Evolutionary conservation across 495 filamentous ascomycete genomes (phyloP).

Genomic region (Neurospora sp.): DNA sequence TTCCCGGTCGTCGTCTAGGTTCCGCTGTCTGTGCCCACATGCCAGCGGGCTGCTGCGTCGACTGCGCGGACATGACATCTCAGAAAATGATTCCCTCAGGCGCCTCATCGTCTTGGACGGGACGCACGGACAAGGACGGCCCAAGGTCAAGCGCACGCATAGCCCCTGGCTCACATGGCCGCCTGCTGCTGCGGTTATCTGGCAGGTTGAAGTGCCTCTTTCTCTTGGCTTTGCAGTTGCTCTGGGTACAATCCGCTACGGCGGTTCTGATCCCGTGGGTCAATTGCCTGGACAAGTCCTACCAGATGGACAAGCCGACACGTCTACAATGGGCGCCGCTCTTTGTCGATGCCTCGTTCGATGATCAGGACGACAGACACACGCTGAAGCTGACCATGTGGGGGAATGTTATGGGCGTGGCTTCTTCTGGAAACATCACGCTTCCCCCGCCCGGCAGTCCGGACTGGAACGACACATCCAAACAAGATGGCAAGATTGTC

Average conservation of each 20-base stretch:
- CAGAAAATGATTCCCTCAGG: not conserved
- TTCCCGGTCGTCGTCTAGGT: not conserved
- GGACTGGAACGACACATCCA: slow-evolving; percentile 41
- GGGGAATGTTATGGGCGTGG: slow-evolving; percentile 74
- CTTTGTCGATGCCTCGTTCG: slow-evolving; percentile 62
- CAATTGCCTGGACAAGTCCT: slow-evolving; percentile 65
- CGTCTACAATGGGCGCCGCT: slow-evolving; percentile 73
- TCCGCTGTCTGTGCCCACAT: not conserved
- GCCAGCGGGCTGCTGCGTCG: not conserved
- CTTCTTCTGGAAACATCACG: slow-evolving; percentile 13
- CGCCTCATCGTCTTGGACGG: not conserved
- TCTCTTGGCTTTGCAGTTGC: not conserved
- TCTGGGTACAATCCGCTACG: not conserved
- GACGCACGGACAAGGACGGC: not conserved
- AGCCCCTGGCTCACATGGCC: not conserved
- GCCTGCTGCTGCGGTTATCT: not conserved
- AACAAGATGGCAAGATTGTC: slow-evolving; percentile 67
- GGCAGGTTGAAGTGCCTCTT: not conserved
- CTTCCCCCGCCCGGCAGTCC: slow-evolving; percentile 48
- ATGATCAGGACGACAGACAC: slow-evolving; percentile 48
- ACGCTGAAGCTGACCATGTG: slow-evolving; percentile 73
- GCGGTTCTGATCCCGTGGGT: slow-evolving; percentile 52
- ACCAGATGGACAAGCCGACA: slow-evolving; percentile 35
- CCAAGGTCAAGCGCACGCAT: not conserved
- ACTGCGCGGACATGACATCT: not conserved